A percentile compares a stretch with the other conserved stretches of the same genome.
Conservation (phyloP, 2,329 filamentous ascomycete species). For the Apiospora hydei region DNA sequence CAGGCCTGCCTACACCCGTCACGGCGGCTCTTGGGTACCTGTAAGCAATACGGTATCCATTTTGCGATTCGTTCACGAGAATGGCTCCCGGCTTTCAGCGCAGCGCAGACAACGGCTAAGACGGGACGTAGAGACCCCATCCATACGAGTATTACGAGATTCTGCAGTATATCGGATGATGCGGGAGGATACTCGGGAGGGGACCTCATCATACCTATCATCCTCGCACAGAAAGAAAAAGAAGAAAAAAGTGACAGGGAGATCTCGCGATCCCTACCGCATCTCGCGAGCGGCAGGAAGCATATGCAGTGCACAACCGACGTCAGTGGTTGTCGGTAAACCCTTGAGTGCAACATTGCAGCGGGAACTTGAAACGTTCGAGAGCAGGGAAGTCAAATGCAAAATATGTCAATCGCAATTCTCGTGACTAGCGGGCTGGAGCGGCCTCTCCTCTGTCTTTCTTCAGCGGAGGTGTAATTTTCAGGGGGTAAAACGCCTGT, state of each 20-base stretch:
- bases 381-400: conserved; percentile 3
- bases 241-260: not conserved
- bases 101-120: not conserved
- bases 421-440: not conserved
- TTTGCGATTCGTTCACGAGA: conserved; percentile 5
- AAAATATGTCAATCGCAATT: conserved; percentile 17
- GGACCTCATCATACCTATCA: not conserved
- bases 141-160: not conserved
- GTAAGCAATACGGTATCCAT: not conserved
- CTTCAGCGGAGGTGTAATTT: conserved; percentile 5
- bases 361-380: conserved; percentile 12
- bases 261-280: not conserved
- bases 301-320: conserved; percentile 12
- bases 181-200: not conserved
- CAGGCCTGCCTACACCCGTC: not conserved
- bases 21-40: not conserved
- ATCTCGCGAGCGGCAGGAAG: conserved; percentile 3
- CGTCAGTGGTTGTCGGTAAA: conserved; percentile 11
- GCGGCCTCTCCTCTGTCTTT: not conserved
- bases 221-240: not conserved
- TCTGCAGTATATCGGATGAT: not conserved
- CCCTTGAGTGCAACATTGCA: conserved; percentile 16
- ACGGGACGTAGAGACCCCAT: not conserved
- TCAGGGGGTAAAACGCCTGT: conserved; percentile 1
- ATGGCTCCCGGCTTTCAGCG: not conserved